A percentile compares a stretch with the other conserved stretches of the same genome.
Evolutionary conservation across 345 rosid species (phyloP).

Genomic region (Populus ilicifolia): DNA sequence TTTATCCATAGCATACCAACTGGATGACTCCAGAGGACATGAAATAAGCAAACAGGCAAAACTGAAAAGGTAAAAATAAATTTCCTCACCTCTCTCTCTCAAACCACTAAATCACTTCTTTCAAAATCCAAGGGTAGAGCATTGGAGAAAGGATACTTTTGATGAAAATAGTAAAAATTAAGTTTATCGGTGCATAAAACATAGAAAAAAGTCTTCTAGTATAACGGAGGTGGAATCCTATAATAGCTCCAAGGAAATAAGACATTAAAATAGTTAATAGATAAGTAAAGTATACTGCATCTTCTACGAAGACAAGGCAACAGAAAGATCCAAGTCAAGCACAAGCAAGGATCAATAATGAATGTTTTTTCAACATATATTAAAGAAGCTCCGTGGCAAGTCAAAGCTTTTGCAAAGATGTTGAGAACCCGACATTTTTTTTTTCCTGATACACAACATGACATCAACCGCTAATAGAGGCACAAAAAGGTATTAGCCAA

Average conservation of each 20-base stretch:
- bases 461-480: not conserved
- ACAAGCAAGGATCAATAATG: not conserved
- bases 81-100: not conserved
- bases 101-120: constrained; percentile 6
- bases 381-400: not conserved
- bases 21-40: not conserved
- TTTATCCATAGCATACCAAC: not conserved
- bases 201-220: not conserved
- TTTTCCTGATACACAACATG: not conserved
- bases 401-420: not conserved
- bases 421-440: not conserved
- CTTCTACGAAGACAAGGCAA: not conserved
- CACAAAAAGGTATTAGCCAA: not conserved
- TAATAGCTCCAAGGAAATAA: not conserved
- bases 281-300: not conserved
- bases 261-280: not conserved
- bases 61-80: not conserved
- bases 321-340: not conserved
- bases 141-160: not conserved
- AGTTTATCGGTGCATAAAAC: not conserved
- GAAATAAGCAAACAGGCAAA: not conserved
- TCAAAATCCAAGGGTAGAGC: not conserved
- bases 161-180: not conserved
- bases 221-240: not conserved
- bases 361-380: not conserved